These are phyloP conservation scores for Ophiostoma perfectum DNA, from an alignment of 2,329 filamentous ascomycete species.

Conservation along the genomic window DNA sequence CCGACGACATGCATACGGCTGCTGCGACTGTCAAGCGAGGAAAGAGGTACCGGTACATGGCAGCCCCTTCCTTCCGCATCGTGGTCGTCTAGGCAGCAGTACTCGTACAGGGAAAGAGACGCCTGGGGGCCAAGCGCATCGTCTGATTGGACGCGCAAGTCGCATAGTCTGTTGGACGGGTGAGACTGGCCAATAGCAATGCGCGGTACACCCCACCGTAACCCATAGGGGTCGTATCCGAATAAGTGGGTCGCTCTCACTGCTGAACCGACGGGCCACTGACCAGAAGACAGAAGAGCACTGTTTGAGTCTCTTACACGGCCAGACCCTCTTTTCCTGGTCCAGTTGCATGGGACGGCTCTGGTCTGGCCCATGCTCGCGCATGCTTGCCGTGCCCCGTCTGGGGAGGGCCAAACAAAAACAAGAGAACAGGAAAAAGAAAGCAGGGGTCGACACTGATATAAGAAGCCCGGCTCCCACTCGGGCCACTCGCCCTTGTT, in stretches of 20 bases:
- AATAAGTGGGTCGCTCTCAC: not conserved
- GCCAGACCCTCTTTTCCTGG: constrained; percentile 8
- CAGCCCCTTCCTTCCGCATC: constrained; percentile 6
- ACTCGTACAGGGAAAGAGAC: not conserved
- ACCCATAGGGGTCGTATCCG: not conserved
- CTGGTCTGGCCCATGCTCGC: not conserved
- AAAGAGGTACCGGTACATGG: constrained; percentile 8
- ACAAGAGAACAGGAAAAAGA: not conserved
- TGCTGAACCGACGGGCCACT: too few relatives aligned
- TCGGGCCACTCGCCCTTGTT: constrained; percentile 15
- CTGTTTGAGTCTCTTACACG: constrained; percentile 11
- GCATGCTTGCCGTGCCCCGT: not conserved
- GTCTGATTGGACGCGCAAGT: constrained; percentile 22
- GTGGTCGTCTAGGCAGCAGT: constrained; percentile 13
- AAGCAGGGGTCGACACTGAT: constrained; percentile 11
- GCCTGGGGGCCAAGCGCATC: constrained; percentile 3
- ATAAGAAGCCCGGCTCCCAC: constrained; percentile 24
- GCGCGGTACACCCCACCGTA: not conserved
- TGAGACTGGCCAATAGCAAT: constrained; percentile 15
- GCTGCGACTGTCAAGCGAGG: too few relatives aligned
- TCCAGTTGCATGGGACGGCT: not conserved
- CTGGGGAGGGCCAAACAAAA: not conserved
- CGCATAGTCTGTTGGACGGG: not conserved
- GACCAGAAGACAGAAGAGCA: not conserved
- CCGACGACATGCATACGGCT: too few relatives aligned